phyloP scores from a whole-genome alignment of 805 yeast genomes.

The Zygosaccharomyces gambellarensis region DNA sequence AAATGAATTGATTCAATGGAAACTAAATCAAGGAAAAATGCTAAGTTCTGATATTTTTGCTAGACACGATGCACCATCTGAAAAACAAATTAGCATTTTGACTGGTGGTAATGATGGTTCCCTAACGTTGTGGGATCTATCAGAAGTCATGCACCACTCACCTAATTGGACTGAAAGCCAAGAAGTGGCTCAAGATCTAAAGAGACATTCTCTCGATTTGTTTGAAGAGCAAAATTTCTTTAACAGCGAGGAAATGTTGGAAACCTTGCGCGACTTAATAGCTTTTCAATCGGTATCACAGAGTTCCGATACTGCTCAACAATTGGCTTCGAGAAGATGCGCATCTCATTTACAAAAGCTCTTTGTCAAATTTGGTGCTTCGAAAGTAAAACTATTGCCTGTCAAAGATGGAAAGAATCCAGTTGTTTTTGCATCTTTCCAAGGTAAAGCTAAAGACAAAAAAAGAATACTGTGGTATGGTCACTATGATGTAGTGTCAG shows the following conservation, averaged over 20 bases:
- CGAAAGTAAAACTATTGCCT: conserved; percentile 60
- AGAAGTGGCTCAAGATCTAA: conserved; percentile 3
- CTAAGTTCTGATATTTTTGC: conserved; percentile 50
- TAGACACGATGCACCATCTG: conserved; percentile 23
- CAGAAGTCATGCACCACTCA: conserved; percentile 10
- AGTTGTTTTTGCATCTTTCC: conserved; percentile 70
- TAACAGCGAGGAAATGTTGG: conserved; percentile 59
- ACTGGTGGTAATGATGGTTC: conserved; percentile 71
- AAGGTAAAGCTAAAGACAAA: conserved; percentile 30
- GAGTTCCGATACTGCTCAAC: conserved; percentile 47
- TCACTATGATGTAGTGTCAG: conserved; percentile 91
- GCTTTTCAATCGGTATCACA: conserved; percentile 75
- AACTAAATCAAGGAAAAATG: conserved; percentile 51
- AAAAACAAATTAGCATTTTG: conserved; percentile 43
- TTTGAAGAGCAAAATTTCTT: conserved; percentile 22
- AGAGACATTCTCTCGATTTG: not conserved
- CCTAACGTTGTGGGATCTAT: conserved; percentile 63
- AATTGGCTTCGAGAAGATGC: conserved; percentile 78
- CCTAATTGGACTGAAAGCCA: conserved; percentile 2
- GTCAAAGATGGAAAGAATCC: conserved; percentile 74
- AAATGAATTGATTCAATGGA: conserved; percentile 44
- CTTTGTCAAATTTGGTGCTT: conserved; percentile 65
- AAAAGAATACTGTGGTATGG: conserved; percentile 81
- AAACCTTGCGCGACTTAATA: conserved; percentile 56
- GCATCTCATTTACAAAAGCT: conserved; percentile 67